phyloP scores from a whole-genome alignment of 257 asterid genomes.

The Lavandula angustifolia region DNA sequence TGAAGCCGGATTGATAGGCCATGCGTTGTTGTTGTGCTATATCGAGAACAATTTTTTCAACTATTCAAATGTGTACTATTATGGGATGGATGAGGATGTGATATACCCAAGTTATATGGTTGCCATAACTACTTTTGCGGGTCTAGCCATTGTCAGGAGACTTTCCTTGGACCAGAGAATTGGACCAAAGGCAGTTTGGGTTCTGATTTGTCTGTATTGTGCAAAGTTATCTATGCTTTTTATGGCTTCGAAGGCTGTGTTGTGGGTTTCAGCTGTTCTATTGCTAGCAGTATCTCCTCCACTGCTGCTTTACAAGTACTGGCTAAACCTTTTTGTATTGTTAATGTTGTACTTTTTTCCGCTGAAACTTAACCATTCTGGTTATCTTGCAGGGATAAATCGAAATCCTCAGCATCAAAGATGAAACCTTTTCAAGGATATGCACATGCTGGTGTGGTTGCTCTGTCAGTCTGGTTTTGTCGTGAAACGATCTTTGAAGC shows the following conservation, averaged over 20 bases:
- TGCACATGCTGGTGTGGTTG: conserved; percentile 81
- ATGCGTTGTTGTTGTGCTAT: conserved; percentile 84
- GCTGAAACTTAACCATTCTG: conserved; percentile 25
- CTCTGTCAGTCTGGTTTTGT: conserved; percentile 88
- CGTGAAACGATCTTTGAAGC: conserved; percentile 95
- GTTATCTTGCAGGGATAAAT: conserved; percentile 73
- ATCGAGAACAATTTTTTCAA: conserved; percentile 82
- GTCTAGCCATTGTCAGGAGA: conserved; percentile 88
- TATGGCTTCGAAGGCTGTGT: conserved; percentile 79
- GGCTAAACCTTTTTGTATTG: conserved; percentile 29
- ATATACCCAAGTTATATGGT: conserved; percentile 99
- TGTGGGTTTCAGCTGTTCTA: conserved; percentile 94
- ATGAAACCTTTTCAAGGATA: conserved; percentile 98
- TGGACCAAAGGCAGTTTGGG: conserved; percentile 89
- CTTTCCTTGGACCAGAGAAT: conserved; percentile 77
- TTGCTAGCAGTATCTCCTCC: conserved; percentile 95
- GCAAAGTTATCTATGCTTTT: conserved; percentile 89
- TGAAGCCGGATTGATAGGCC: conserved; percentile 84
- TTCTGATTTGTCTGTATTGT: conserved; percentile 80
- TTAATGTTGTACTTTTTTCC: conserved; percentile 18
- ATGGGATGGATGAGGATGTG: conserved; percentile 94
- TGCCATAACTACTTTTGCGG: conserved; percentile 78
- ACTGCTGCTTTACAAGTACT: conserved; percentile 87
- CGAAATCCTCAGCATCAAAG: conserved; percentile 75
- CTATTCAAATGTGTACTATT: conserved; percentile 86